Base-by-base conservation (phyloP, 108 stramenopile genomes). In the Mayamaea pseudoterrestris region DNA sequence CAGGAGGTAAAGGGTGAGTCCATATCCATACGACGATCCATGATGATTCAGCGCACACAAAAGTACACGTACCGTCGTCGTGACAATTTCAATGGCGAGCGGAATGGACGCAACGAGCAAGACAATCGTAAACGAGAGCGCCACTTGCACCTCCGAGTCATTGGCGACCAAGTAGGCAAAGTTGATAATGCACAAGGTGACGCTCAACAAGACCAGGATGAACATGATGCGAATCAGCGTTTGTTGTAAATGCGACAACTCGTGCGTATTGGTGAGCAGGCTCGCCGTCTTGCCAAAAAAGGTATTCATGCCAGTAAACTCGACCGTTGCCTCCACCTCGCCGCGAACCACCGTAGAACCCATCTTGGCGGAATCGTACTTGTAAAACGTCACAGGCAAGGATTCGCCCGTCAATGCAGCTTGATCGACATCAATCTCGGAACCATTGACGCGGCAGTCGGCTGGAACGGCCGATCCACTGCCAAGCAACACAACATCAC, bases 361-460 rank as follows among this genome's bases (percentile, higher is more conserved):
- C 75, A 77, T 82, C 48, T 73, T 69, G 29, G 41, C 43, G 9
- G 60, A 55, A 47, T 70, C 73, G 13, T 68, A 72, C 42, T 74
- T 56, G 59, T 71, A 64, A 48, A 75, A 75, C 8, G 80, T 79
- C n/a, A 80, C 78, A 16, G 89, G 81, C 20, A 86, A 64, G 2
- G 89, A 80, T 62, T 91, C 89, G 24, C 89, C 89, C 0, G 81
- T 84, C 23, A 84, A 65, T 2, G 81, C 79, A 1, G 88, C 73
- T 51, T 87, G 72, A 57, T 87, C 85, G 36, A 76, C 71, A 47
- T 78, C 68, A 43, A 83, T 74, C 13, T 60, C 57, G 3, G 57
- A 57, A 24, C 47, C 13, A 30, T 69, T 69, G 17, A 69, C 57
- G 3, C 67, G 67, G 32, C 71, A 69, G 55, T 83, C 80, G 13